Evolutionary conservation across 1,284 basidiomycete species (phyloP).

Genomic region (Termitomyces sp.): DNA sequence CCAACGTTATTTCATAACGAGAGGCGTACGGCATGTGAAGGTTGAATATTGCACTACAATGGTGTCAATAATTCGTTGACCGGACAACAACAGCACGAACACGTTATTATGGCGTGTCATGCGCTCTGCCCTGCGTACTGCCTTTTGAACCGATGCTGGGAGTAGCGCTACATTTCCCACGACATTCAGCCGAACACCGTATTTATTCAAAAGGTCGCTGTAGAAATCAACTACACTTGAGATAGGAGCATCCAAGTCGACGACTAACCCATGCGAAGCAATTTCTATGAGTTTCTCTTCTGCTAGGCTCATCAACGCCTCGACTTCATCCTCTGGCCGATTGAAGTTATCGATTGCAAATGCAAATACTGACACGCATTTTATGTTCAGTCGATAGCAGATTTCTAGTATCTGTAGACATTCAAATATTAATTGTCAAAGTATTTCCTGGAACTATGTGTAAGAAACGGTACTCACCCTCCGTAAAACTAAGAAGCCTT

Average conservation of each 20-base stretch:
- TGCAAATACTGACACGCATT: conserved; percentile 89
- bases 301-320: conserved; percentile 82
- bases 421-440: background rate
- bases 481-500: conserved; percentile 81
- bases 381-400: conserved; percentile 72
- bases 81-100: conserved; percentile 33
- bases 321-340: conserved; percentile 82
- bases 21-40: conserved; percentile 94
- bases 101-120: conserved; percentile 73
- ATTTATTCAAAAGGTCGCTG: conserved; percentile 73
- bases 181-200: conserved; percentile 84
- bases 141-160: conserved; percentile 68
- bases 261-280: conserved; percentile 71
- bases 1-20: conserved; percentile 85
- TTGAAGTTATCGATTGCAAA: conserved; percentile 99
- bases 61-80: conserved; percentile 4
- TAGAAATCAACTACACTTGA: background rate
- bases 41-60: conserved; percentile 79
- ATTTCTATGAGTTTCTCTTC: conserved; percentile 82
- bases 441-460: background rate
- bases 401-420: conserved; percentile 69
- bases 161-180: conserved; percentile 78
- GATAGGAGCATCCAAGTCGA: background rate
- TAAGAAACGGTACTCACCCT: conserved; percentile 47
- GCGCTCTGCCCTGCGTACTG: conserved; percentile 71